Base-by-base conservation (phyloP, 2,329 filamentous ascomycete genomes). In the Fusarium nelsonii region DNA sequence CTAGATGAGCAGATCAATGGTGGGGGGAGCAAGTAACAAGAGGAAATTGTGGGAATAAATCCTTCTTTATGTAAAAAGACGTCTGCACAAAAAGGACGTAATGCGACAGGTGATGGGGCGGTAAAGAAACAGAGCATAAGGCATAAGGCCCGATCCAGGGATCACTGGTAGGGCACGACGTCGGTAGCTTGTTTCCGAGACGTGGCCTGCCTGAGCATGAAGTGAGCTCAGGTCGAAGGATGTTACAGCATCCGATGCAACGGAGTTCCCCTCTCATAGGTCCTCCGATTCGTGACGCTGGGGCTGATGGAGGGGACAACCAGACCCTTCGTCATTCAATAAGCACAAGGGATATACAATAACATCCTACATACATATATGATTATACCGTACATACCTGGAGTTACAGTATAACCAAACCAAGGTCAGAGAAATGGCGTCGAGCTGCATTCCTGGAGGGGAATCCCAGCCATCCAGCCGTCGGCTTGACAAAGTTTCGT, bases 31-130 rank as follows among this genome's bases (percentile, higher is more conserved):
- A n/a, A 56, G 34, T 28, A 26, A 18, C 6, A 57, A 45, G 23
- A 48, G 11, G 40, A 60, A 37, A 49, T 53, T 49, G 33, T 53
- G 50, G 64, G 62, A 46, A 39, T 30, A 58, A 43, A 58, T 40
- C 43, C 39, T 72, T 72, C 65, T 73, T 68, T 73, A 73, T 72
- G 71, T 62, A 46, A 50, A 53, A 32, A 44, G 49, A 56, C n/a
- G 46, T 32, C 49, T 55, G 49, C 33, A 52, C 16, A 39, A 52
- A 46, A 26, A 41, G 10, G 43, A n/a, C 61, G 58, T 51, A 63
- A 56, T 43, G 41, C 26, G 36, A 52, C 52, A 63, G 40, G 56
- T 43, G 53, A 52, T 30, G 48, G 45, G 45, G 49, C 61, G 61
- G 66, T 63, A 69, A 58, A 32, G 49, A 30, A 16, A 63, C 26